Base-by-base conservation (phyloP, 2,329 filamentous ascomycete genomes). In the Hypocrella siamensis region DNA sequence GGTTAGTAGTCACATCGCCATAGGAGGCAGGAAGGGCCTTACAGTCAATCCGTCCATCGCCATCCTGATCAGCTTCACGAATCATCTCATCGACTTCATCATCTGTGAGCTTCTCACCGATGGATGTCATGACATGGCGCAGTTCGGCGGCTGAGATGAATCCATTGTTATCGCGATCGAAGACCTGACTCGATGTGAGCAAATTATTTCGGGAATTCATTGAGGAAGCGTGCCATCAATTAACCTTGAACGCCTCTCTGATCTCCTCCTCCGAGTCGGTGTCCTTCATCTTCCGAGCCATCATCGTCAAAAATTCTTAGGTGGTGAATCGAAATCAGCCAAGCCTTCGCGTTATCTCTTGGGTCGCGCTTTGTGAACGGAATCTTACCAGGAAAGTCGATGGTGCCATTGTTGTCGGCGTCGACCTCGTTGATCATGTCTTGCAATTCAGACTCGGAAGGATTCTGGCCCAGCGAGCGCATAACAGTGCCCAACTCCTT, bases 371-470 rank as follows among this genome's bases (percentile, higher is more conserved):
- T n/a, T n/a, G n/a, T 11, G 27, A 19, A 31, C 30, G 15, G 30
- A 28, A 17, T 47, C 70, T 46, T 71, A 88, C 82, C 82, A 51
- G 82, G 82, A 57, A 90, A 90, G 56, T 90, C 82, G 51, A 90
- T 90, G 45, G 82, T 90, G 60, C 82, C 82, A 52, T 88, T 90
- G 71, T 88, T 90, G 63, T 90, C 82, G 48, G 81, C 81, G 49
- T 90, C 82, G 42, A 90, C 82, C 64, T 90, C 82, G 61, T 90
- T 88, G 65, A 90, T 90, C 82, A 90, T 90, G 53, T 90, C 82
- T 62, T 90, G 82, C 42, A 90, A 66, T 61, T 90, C 82, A 38
- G 81, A 85, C 65, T 90, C 82, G 45, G 81, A 88, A 35, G 82
- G 82, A 62, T 90, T 90, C 61, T 90, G 82, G 49, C 82, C 82